Percentiles rank a stretch among this genome's conserved stretches.
Evolutionary conservation across 495 filamentous ascomycete species (phyloP).

Genomic region (Neurospora sublineolata): DNA sequence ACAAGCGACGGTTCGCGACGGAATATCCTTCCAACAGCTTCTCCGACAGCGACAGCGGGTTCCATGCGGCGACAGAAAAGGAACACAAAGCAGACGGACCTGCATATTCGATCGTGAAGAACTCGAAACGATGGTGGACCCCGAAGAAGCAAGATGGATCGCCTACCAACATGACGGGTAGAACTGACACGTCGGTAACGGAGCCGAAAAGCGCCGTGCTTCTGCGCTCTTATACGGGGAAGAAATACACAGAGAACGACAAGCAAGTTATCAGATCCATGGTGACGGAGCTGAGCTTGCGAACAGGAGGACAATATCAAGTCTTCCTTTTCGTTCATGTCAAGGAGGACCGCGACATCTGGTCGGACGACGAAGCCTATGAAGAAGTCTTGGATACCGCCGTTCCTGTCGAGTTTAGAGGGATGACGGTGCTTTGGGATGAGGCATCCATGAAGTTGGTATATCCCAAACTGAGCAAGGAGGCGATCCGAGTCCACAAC

Average conservation of each 20-base stretch:
- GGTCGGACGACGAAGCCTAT: slow-evolving; percentile 42
- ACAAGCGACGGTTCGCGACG: slow-evolving; percentile 47
- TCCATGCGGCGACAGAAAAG: neutral
- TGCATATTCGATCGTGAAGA: neutral
- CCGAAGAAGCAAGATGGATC: neutral
- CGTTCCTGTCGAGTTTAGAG: slow-evolving; percentile 54
- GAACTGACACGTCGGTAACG: slow-evolving; percentile 2
- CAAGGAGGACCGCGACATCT: slow-evolving; percentile 49
- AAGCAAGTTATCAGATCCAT: slow-evolving; percentile 60
- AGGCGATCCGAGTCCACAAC: slow-evolving; percentile 29
- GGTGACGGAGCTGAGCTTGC: slow-evolving; percentile 59
- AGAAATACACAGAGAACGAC: slow-evolving; percentile 59
- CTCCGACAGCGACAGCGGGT: slow-evolving; percentile 1
- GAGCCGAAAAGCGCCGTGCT: slow-evolving; percentile 56
- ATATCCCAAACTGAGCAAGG: slow-evolving; percentile 42
- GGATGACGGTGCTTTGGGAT: slow-evolving; percentile 60
- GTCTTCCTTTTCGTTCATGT: slow-evolving; percentile 67
- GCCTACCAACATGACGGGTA: neutral
- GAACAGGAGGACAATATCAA: slow-evolving; percentile 66
- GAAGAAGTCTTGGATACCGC: slow-evolving; percentile 36
- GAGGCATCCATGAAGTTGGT: slow-evolving; percentile 41
- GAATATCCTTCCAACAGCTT: slow-evolving; percentile 22
- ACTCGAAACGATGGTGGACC: slow-evolving; percentile 1
- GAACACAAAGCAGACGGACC: neutral
- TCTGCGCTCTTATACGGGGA: slow-evolving; percentile 56